Evolutionary conservation across 2,329 filamentous ascomycete genomes (phyloP).

Genomic region (Bipolaris zeicola): DNA sequence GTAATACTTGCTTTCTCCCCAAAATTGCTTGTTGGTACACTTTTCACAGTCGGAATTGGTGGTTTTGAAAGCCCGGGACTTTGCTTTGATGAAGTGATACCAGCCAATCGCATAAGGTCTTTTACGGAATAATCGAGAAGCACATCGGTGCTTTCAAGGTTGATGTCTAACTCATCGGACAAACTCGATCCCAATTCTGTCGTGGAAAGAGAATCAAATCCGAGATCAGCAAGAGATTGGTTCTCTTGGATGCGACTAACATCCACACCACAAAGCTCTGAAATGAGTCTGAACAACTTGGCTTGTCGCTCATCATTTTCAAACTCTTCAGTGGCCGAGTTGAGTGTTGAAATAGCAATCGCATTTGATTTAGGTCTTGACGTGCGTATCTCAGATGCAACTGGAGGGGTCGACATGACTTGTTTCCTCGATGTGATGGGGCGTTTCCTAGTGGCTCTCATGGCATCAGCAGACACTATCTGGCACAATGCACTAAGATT

Average conservation of each 20-base stretch:
- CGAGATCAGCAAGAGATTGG: conserved; percentile 13
- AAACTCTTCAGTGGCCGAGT: background rate
- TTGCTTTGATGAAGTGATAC: background rate
- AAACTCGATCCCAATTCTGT: conserved; percentile 13
- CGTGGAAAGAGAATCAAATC: conserved; percentile 17
- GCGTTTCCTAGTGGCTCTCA: background rate
- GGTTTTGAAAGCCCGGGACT: background rate
- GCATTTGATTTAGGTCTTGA: background rate
- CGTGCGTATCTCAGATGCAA: background rate
- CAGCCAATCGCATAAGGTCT: conserved; percentile 3
- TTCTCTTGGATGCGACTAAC: conserved; percentile 4
- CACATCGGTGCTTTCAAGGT: conserved; percentile 5
- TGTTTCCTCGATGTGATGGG: background rate
- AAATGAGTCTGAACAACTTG: conserved; percentile 10
- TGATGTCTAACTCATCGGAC: conserved; percentile 10
- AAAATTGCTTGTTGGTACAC: background rate
- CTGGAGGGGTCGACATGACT: background rate
- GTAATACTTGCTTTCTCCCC: background rate
- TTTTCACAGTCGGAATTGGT: background rate
- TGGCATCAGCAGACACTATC: background rate
- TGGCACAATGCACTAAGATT: conserved; percentile 6
- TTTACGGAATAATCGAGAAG: conserved; percentile 12
- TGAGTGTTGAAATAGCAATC: background rate
- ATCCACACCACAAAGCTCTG: conserved; percentile 10
- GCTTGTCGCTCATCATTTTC: background rate